Percentiles rank a stretch among this genome's conserved stretches.
Conservation (phyloP, 1,284 basidiomycete genomes). For the Pseudozyma sp. region DNA sequence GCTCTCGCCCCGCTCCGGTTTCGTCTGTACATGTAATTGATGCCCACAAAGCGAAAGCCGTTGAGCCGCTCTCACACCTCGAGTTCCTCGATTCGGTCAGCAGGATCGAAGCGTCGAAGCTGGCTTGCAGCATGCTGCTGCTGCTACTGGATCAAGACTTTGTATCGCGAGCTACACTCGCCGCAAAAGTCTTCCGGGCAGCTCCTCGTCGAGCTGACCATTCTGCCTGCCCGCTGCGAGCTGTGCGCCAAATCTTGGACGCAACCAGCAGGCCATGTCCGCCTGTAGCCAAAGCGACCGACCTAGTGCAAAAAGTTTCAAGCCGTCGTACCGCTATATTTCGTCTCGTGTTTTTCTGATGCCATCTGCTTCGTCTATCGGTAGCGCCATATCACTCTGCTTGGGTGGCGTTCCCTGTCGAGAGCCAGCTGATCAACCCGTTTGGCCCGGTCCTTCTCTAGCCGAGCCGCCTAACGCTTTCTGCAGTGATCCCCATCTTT, state of each 20-base stretch:
- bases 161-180: no score
- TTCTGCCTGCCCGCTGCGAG: background rate
- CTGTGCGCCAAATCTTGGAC: background rate
- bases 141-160: background rate
- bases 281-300: no score
- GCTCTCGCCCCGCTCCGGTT: background rate
- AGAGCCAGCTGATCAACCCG: background rate
- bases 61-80: background rate
- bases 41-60: no score
- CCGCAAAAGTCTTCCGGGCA: no score
- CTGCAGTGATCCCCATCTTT: background rate
- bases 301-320: no score
- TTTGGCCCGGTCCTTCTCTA: background rate
- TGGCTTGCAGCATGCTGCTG: conserved; percentile 1
- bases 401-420: conserved; percentile 15
- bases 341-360: background rate
- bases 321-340: conserved; percentile 11
- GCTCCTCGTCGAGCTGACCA: background rate
- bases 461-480: background rate
- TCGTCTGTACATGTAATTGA: no score
- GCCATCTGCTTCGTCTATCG: background rate
- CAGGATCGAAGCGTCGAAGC: background rate
- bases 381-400: conserved; percentile 29
- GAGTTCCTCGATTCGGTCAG: background rate
- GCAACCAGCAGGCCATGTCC: conserved; percentile 8